Percentiles rank a stretch among this genome's conserved stretches.
These are phyloP conservation scores for Gossypium australe DNA, from an alignment of 345 rosid genomes.

Conservation along the genomic window DNA sequence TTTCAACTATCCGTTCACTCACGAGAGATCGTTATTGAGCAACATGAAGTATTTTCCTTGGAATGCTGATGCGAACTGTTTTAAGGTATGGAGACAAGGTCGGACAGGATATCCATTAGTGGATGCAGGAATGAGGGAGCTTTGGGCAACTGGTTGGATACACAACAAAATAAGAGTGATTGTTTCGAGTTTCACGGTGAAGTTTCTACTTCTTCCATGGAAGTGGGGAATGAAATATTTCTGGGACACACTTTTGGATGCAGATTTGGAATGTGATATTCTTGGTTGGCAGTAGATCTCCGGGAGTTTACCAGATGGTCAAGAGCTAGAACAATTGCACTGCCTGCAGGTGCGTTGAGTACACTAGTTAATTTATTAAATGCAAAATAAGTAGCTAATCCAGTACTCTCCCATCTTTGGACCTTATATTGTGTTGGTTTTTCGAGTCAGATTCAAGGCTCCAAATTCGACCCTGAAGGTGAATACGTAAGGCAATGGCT, in stretches of 20 bases:
- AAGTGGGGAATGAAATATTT: constrained; percentile 97
- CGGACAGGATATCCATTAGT: constrained; percentile 90
- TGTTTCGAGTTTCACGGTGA: constrained; percentile 82
- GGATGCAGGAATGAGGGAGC: constrained; percentile 98
- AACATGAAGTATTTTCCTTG: constrained; percentile 78
- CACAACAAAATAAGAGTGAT: constrained; percentile 85
- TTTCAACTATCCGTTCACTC: constrained; percentile 91
- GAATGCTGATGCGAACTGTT: constrained; percentile 48
- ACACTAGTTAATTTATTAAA: constrained; percentile 15
- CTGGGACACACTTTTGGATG: constrained; percentile 94
- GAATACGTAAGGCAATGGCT: constrained; percentile 88
- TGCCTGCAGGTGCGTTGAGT: constrained; percentile 56
- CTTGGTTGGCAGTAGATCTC: constrained; percentile 97
- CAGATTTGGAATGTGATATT: constrained; percentile 82
- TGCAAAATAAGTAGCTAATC: background rate
- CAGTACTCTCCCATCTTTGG: background rate
- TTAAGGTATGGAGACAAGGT: constrained; percentile 95
- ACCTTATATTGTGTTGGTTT: constrained; percentile 13
- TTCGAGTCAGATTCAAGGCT: constrained; percentile 67
- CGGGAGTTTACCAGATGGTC: constrained; percentile 92
- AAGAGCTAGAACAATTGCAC: constrained; percentile 85
- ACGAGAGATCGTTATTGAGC: constrained; percentile 60
- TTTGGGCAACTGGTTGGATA: constrained; percentile 97
- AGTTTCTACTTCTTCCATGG: constrained; percentile 90
- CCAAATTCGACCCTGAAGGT: constrained; percentile 72